Evolutionary conservation across 2,329 filamentous ascomycete species (phyloP), one percentile per base, ranked within the genome.

Genomic region (Colletotrichum graminicola): DNA sequence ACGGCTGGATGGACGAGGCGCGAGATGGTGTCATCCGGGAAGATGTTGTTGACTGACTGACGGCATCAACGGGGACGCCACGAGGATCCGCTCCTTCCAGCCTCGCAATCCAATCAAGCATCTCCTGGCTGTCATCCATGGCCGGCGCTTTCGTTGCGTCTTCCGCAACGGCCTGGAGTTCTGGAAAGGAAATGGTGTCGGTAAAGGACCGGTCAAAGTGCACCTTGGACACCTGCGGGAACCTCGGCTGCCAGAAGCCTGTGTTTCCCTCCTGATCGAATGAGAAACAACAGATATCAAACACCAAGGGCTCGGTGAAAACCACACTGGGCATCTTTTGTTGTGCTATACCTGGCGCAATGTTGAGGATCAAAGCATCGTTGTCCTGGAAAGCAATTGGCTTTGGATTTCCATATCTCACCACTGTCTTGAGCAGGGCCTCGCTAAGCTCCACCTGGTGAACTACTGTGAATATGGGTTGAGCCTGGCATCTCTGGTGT

Each of bases 261-360:
- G 89, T 90, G 76, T 92, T 91, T 5, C 89, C 87, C 3, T 88
- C 86, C 76, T 91, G 93, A 71, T 94, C 92, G 75, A 94, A 97
- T 0, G 92, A 91, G 73, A 93, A 93, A 64, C 94, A 95, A 32
- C 93, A 86, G 71, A 97, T 84, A 75, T 97, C 95, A 67, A 94
- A 93, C 0, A 97, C 89, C 26, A 94, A 88, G 0, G 94, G 94
- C 0, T 85, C 83, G 8, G 85, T 87, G 78, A 97, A 97, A 1
- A 91, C 80, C 1, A 85, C 80, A 0, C 84, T 83, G 73, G 87
- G 81, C 68, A 81, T 73, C 76, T 83, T 77, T 55, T 82, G 79
- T 47, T 79, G 79, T 62, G 84, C 80, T 2, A 86, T 74, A 0
- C 84, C 83, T 14, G 81, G 79, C 14, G 86, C 83, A 26, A 87